Evolutionary conservation across 495 filamentous ascomycete species (phyloP), one percentile per base, ranked within the genome.

Genomic region (Penicillium chermesinum): DNA sequence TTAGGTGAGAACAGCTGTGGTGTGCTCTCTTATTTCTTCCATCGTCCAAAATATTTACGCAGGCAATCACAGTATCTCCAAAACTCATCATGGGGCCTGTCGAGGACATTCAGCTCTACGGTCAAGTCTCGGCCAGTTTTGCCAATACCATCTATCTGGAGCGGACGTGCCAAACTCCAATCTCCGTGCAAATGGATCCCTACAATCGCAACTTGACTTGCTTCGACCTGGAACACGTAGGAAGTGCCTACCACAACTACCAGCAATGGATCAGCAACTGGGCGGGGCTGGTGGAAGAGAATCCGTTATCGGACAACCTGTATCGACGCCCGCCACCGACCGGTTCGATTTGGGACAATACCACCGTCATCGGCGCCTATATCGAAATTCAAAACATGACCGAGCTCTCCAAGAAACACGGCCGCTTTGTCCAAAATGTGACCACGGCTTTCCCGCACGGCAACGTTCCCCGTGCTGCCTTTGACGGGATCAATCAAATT

Each of bases 381-480:
- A 78, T 87, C 40, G 66, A 77, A 10, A 53, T 62, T 7, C 58
- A 62, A 18, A 61, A 84, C 46, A 71, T 80, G 22, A 67, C 64
- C 0, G 59, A 62, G 3, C 59, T 64, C 2, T 85, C 77, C 10
- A 42, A 62, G 2, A 49, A 63, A 21, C 60, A 77, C 51, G 46
- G 53, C 0, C 69, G 85, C 30, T 65, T 84, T 36, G 60, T 89
- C 48, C 82, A 86, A 62, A 89, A 89, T 54, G 77, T 89, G 34
- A 87, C 83, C 0, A 75, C 88, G 52, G 82, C 84, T 2, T 82
- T 89, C 72, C 86, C 86, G 0, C 86, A 89, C 47, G 71, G 79
- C 2, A 83, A 83, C 1, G 66, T 91, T 3, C 76, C 83, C 19
- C 62, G 62, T 16, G 86, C 86, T 2, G 79, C 81, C 0, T 70